Base-by-base conservation (phyloP, 2,329 filamentous ascomycete species). In the Penicillium capsulatum region DNA sequence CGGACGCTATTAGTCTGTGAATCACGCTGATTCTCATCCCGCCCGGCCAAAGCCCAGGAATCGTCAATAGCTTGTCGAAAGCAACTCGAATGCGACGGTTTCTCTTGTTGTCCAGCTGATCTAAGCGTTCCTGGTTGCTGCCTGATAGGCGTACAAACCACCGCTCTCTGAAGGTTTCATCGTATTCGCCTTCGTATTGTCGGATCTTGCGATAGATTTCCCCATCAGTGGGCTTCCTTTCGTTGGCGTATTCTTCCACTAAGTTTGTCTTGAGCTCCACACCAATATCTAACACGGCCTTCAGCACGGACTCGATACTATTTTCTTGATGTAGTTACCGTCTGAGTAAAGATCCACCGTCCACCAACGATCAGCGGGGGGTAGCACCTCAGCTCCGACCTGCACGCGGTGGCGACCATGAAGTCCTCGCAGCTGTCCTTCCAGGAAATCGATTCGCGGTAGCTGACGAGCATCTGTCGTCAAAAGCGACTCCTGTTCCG, bases 31-130 rank as follows among this genome's bases (percentile, higher is more conserved):
- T 45, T 34, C 53, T 48, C 40, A 66, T 60, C 35, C 54, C 54
- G 35, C 45, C 47, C 2, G 9, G 30, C 53, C 54, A 61, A 28
- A 64, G 54, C 32, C 54, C 53, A 17, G 56, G 58, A 16, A 67
- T 59, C 34, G 47, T 36, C 7, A 60, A 48, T 16, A 67, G 47
- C 14, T 34, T 39, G 39, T 69, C 45, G 48, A 68, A 67, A 20
- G 54, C 55, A 34, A 45, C 34, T 28, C 49, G 47, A 29, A 63
- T 3, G n/a, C 6, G 14, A 22, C 16, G 28, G 7, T 50, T 45
- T 22, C 27, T 36, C 2, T 34, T 38, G 7, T 46, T 49, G 7
- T 41, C 38, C 7, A 55, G 46, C 31, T 44, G 17, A 31, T 38
- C 19, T 3, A 57, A 36, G 3, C 34, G 42, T 10, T 47, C 40